phyloP scores from a whole-genome alignment of 495 filamentous ascomycete genomes.

The Penicillium alfredii region DNA sequence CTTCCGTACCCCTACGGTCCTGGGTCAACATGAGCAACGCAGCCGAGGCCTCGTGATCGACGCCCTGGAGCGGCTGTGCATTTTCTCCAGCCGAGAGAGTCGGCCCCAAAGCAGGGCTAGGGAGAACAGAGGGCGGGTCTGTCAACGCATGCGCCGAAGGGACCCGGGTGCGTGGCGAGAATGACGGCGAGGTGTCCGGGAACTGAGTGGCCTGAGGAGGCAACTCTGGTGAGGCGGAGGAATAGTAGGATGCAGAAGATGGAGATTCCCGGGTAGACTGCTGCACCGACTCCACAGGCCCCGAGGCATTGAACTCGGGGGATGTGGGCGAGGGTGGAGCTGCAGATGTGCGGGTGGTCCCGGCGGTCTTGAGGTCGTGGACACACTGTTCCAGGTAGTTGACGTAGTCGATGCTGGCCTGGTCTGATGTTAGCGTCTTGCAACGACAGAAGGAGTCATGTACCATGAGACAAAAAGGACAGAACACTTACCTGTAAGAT shows the following conservation, averaged over 20 bases:
- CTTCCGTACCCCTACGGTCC: slow-evolving; percentile 49
- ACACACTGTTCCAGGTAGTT: slow-evolving; percentile 92
- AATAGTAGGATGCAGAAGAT: slow-evolving; percentile 23
- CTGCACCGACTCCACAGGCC: slow-evolving; percentile 7
- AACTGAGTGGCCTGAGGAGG: slow-evolving; percentile 20
- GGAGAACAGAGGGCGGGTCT: slow-evolving; percentile 33
- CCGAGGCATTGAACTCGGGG: slow-evolving; percentile 28
- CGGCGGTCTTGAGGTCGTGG: slow-evolving; percentile 65
- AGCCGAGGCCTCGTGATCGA: slow-evolving; percentile 74
- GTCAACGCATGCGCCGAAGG: slow-evolving; percentile 23
- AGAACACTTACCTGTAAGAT: slow-evolving; percentile 77
- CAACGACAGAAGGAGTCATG: not conserved
- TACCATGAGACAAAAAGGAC: not conserved
- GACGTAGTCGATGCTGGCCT: slow-evolving; percentile 96
- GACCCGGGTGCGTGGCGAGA: slow-evolving; percentile 32
- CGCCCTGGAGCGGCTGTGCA: slow-evolving; percentile 30
- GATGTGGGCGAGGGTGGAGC: slow-evolving; percentile 34
- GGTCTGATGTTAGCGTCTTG: not conserved
- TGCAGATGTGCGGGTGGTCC: slow-evolving; percentile 10
- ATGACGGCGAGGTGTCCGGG: slow-evolving; percentile 32
- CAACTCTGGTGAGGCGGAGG: slow-evolving; percentile 34
- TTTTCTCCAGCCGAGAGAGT: slow-evolving; percentile 19
- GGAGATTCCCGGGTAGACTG: slow-evolving; percentile 10
- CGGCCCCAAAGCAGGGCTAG: slow-evolving; percentile 39
- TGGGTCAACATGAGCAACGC: slow-evolving; percentile 75